Percentiles rank a stretch among this genome's conserved stretches.
Conservation (phyloP, 2,329 filamentous ascomycete genomes). For the Apiospora hydei region DNA sequence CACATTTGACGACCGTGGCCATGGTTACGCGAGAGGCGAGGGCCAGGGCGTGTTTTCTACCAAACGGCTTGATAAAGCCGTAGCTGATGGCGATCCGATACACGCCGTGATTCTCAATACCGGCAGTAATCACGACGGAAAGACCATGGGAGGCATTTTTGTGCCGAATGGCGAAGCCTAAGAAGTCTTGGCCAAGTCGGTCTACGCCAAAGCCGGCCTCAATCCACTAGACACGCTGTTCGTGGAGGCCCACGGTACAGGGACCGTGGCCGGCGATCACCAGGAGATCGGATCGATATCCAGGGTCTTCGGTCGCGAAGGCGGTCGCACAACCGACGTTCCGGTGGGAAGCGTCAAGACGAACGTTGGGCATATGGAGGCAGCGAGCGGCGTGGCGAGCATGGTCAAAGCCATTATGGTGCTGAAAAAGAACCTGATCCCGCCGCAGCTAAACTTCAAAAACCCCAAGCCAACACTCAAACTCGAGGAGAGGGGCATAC, state of each 20-base stretch:
- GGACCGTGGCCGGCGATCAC: slow-evolving; percentile 37
- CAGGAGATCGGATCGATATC: slow-evolving; percentile 35
- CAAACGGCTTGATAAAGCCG: slow-evolving; percentile 59
- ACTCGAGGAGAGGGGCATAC: slow-evolving; percentile 13
- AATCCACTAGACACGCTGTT: slow-evolving; percentile 38
- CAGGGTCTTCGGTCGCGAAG: not conserved
- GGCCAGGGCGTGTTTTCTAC: slow-evolving; percentile 56
- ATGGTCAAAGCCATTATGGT: slow-evolving; percentile 32
- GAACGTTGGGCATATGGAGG: slow-evolving; percentile 6
- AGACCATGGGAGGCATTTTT: slow-evolving; percentile 35
- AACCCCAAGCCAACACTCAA: not conserved
- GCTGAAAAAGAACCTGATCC: slow-evolving; percentile 27
- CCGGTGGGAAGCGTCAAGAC: slow-evolving; percentile 28
- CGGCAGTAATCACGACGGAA: slow-evolving; percentile 44
- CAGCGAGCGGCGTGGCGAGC: slow-evolving; percentile 27
- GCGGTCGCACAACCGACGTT: not conserved
- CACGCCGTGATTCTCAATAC: slow-evolving; percentile 50
- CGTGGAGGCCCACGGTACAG: slow-evolving; percentile 52
- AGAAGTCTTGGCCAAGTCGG: slow-evolving; percentile 41
- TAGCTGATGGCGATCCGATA: slow-evolving; percentile 59
- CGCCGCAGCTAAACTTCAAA: slow-evolving; percentile 28
- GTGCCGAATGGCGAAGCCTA: slow-evolving; percentile 43
- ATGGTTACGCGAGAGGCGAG: slow-evolving; percentile 63
- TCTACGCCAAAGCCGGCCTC: slow-evolving; percentile 44
- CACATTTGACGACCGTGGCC: slow-evolving; percentile 54